phyloP scores from a whole-genome alignment of 257 asterid species.

The Misopates orontium region DNA sequence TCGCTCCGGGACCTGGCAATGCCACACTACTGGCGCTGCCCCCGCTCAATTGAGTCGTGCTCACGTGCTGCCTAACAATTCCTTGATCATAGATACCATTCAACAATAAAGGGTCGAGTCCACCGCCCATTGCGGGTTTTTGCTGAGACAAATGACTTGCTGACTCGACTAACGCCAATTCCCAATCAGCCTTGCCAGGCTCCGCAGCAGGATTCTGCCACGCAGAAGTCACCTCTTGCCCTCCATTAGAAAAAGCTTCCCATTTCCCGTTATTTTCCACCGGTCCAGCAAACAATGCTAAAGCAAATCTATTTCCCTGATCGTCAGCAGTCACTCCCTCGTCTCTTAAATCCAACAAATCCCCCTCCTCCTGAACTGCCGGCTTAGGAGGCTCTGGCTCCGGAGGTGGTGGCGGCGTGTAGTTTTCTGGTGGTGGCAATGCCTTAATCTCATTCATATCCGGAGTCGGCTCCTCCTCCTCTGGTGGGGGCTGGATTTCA shows the following conservation, averaged over 20 bases:
- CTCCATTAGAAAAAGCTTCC: slow-evolving; percentile 76
- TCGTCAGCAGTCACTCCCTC: slow-evolving; percentile 76
- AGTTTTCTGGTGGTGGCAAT: slow-evolving; percentile 70
- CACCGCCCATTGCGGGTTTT: slow-evolving; percentile 77
- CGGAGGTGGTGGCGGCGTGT: slow-evolving; percentile 57
- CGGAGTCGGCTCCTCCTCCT: slow-evolving; percentile 49
- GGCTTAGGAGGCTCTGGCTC: slow-evolving; percentile 63
- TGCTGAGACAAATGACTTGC: slow-evolving; percentile 70
- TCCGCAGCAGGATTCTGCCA: slow-evolving; percentile 94
- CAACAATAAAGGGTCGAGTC: slow-evolving; percentile 68
- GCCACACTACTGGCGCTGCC: slow-evolving; percentile 88
- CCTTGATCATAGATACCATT: slow-evolving; percentile 91
- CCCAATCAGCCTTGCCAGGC: slow-evolving; percentile 85
- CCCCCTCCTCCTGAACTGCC: slow-evolving; percentile 44
- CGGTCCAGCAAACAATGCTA: slow-evolving; percentile 77
- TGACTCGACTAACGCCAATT: slow-evolving; percentile 74
- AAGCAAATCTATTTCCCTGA: slow-evolving; percentile 74
- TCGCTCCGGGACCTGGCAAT: slow-evolving; percentile 59
- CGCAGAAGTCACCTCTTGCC: slow-evolving; percentile 63
- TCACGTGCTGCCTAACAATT: slow-evolving; percentile 63
- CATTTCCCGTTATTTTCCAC: slow-evolving; percentile 53
- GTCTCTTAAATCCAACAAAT: slow-evolving; percentile 73
- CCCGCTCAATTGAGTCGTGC: slow-evolving; percentile 49
- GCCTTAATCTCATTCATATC: slow-evolving; percentile 76
- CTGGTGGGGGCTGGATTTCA: slow-evolving; percentile 39